Conservation (phyloP, 208 protist species). For the Angomonas deanei region DNA sequence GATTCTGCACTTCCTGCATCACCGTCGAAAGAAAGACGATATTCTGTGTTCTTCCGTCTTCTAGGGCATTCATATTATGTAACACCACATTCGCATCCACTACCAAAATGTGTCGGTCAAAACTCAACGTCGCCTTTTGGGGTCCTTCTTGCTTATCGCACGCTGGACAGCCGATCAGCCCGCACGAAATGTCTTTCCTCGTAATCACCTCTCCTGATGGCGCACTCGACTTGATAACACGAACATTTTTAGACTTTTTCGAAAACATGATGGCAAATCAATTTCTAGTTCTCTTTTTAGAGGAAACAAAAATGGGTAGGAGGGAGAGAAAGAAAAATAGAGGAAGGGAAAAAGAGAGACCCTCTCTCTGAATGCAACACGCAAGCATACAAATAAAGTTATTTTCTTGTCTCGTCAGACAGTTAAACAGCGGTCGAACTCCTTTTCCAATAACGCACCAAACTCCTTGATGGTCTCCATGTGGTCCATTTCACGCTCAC, state of each 20-base stretch:
- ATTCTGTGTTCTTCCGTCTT: conserved; percentile 71
- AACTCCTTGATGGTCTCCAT: neutral
- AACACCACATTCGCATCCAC: conserved; percentile 91
- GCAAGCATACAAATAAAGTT: too few relatives aligned
- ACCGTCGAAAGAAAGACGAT: conserved; percentile 88
- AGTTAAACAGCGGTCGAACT: neutral
- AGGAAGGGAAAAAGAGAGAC: neutral
- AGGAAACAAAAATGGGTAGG: conserved; percentile 10
- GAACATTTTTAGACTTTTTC: conserved; percentile 54
- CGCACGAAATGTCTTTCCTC: conserved; percentile 81
- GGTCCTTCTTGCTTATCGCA: conserved; percentile 21
- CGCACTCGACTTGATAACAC: conserved; percentile 25
- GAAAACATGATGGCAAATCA: conserved; percentile 49
- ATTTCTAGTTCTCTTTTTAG: neutral
- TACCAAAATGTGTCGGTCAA: conserved; percentile 44
- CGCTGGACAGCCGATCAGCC: conserved; percentile 43
- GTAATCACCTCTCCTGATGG: conserved; percentile 23
- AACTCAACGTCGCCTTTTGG: conserved; percentile 20
- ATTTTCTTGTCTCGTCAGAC: too few relatives aligned
- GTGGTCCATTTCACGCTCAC: neutral
- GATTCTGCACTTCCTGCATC: conserved; percentile 85
- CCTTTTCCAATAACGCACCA: neutral
- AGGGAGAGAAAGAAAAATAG: conserved; percentile 12
- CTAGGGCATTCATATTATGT: conserved; percentile 90
- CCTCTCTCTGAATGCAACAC: too few relatives aligned